These are phyloP conservation scores for Zasmidium angulare DNA, from an alignment of 2,329 filamentous ascomycete genomes.

Conservation along the genomic window DNA sequence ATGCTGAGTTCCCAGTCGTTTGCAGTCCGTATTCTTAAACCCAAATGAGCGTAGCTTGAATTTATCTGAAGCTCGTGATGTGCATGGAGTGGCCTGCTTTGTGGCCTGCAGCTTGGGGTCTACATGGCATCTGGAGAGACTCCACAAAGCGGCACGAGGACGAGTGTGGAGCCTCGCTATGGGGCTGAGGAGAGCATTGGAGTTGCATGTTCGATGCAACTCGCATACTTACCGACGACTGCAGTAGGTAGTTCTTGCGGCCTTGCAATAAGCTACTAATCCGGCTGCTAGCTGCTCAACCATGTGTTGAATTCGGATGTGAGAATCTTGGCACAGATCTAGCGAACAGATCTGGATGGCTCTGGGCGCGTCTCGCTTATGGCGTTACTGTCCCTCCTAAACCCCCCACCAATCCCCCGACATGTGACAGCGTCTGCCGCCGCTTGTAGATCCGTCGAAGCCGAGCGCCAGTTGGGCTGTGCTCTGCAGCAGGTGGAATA, in stretches of 20 bases:
- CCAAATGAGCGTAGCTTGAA: neutral
- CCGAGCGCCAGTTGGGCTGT: neutral
- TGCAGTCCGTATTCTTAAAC: neutral
- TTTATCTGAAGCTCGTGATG: neutral
- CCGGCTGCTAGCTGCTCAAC: no score
- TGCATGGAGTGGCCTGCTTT: neutral
- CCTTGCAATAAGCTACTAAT: no score
- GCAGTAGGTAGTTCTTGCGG: no score
- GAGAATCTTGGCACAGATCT: neutral
- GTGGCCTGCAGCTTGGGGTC: neutral
- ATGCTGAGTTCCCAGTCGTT: no score
- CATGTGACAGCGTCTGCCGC: neutral
- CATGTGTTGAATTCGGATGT: neutral
- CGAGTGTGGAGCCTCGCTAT: neutral
- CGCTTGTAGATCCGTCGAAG: neutral
- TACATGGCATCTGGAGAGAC: neutral
- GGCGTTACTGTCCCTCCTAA: no score
- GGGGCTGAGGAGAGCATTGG: neutral
- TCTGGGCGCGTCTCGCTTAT: neutral
- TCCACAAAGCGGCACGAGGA: neutral
- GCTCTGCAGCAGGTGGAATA: neutral
- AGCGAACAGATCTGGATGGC: neutral
- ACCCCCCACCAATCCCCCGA: no score
- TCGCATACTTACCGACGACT: neutral
- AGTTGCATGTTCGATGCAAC: neutral